Conservation (phyloP, 768 basidiomycete genomes). For the Atractiella rhizophila region DNA sequence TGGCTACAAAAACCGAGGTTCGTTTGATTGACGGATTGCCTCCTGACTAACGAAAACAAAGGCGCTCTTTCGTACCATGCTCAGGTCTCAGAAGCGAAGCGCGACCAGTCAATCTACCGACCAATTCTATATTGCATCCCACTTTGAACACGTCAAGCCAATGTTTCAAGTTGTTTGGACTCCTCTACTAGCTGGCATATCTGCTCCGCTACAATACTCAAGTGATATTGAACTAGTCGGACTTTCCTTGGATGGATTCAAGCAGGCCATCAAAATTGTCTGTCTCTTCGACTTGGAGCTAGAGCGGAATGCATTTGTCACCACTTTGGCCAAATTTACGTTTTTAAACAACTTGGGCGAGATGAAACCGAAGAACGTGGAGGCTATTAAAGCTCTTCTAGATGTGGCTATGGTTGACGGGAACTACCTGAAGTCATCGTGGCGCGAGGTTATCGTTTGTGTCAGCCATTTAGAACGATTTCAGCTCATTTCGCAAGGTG, state of each 20-base stretch:
- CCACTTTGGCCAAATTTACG: conserved; percentile 85
- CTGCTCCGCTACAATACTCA: conserved; percentile 77
- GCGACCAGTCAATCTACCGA: conserved; percentile 24
- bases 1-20: conserved; percentile 91
- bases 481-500: conserved; percentile 81
- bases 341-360: conserved; percentile 92
- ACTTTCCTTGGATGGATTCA: conserved; percentile 82
- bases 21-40: conserved; percentile 7
- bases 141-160: conserved; percentile 82
- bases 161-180: conserved; percentile 99
- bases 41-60: conserved; percentile 17
- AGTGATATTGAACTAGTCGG: conserved; percentile 64
- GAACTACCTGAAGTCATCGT: conserved; percentile 78
- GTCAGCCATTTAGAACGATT: conserved; percentile 96
- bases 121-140: conserved; percentile 87
- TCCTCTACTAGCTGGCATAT: conserved; percentile 81
- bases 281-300: conserved; percentile 93
- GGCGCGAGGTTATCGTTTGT: conserved; percentile 87
- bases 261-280: conserved; percentile 81
- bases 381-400: conserved; percentile 81
- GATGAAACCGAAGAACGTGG: conserved; percentile 99
- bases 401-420: conserved; percentile 94
- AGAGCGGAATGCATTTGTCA: conserved; percentile 94
- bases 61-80: conserved; percentile 79
- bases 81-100: conserved; percentile 27